Percentiles rank a stretch among this genome's conserved stretches.
Evolutionary conservation across 768 basidiomycete species (phyloP).

Genomic region (Clitopilus passeckerianus): DNA sequence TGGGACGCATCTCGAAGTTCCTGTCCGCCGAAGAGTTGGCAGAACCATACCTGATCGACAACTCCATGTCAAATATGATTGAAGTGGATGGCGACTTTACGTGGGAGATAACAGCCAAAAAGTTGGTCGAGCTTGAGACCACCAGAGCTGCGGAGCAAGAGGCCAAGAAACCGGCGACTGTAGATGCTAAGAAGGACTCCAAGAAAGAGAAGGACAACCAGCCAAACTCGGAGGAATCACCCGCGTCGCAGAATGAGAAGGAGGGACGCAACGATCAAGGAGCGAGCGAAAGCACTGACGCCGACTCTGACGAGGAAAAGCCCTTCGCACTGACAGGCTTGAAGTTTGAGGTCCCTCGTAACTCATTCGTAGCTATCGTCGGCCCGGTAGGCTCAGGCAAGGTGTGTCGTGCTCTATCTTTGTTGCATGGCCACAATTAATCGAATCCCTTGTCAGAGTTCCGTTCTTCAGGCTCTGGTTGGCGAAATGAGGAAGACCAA

Average conservation of each 20-base stretch:
- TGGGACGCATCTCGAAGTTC: conserved; percentile 42
- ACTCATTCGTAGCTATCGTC: conserved; percentile 68
- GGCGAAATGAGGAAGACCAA: conserved; percentile 63
- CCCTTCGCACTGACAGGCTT: conserved; percentile 49
- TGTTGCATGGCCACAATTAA: background rate
- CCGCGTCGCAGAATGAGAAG: background rate
- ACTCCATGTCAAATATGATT: conserved; percentile 30
- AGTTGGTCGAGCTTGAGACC: conserved; percentile 9
- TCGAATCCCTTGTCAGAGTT: conserved; percentile 33
- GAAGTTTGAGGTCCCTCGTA: conserved; percentile 40
- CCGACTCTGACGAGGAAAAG: conserved; percentile 26
- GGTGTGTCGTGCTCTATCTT: conserved; percentile 21
- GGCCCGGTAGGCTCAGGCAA: conserved; percentile 75
- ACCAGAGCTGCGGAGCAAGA: conserved; percentile 11
- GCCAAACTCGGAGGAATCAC: background rate
- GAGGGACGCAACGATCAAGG: background rate
- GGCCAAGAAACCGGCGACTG: background rate
- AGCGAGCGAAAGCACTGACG: background rate
- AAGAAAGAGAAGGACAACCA: conserved; percentile 3
- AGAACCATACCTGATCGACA: conserved; percentile 40
- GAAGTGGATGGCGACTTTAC: conserved; percentile 45
- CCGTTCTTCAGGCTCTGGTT: conserved; percentile 49
- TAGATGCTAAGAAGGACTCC: conserved; percentile 3
- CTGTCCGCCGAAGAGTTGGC: conserved; percentile 51
- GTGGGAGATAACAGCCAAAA: conserved; percentile 37